phyloP scores from a whole-genome alignment of 2,329 filamentous ascomycete genomes.

The Geoglossum cookeanum region DNA sequence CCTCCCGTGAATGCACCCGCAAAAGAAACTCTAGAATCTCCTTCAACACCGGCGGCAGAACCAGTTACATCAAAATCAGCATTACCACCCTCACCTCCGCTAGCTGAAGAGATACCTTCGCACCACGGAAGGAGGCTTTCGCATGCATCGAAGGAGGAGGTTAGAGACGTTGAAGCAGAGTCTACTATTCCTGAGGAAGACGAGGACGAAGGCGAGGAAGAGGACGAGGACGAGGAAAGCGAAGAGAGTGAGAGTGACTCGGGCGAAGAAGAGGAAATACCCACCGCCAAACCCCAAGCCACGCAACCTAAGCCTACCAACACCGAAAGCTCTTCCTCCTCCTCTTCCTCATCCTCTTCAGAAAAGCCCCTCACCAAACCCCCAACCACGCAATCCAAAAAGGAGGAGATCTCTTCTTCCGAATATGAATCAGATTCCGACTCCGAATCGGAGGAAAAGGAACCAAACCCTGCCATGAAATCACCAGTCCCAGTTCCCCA shows the following conservation, averaged over 20 bases:
- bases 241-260: neutral
- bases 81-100: slow-evolving; percentile 5
- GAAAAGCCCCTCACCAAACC: too few species aligned
- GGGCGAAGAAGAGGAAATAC: slow-evolving; percentile 14
- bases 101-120: slow-evolving; percentile 3
- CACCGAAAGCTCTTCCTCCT: too few species aligned
- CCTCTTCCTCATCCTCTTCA: too few species aligned
- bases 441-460: slow-evolving; percentile 13
- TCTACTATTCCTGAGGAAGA: slow-evolving; percentile 15
- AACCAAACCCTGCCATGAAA: too few species aligned
- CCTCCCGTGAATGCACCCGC: neutral
- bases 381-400: neutral
- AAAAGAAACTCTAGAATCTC: neutral
- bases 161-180: slow-evolving; percentile 14
- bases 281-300: too few species aligned
- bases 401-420: neutral
- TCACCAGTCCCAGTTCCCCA: too few species aligned
- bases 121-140: slow-evolving; percentile 12
- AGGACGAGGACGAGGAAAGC: neutral
- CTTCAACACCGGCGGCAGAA: neutral
- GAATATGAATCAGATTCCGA: too few species aligned
- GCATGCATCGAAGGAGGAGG: slow-evolving; percentile 12
- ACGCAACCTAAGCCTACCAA: too few species aligned
- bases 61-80: slow-evolving; percentile 4
- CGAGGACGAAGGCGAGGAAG: slow-evolving; percentile 8